Base-by-base conservation (phyloP, 306 rosid genomes). In the Acacia confusa region DNA sequence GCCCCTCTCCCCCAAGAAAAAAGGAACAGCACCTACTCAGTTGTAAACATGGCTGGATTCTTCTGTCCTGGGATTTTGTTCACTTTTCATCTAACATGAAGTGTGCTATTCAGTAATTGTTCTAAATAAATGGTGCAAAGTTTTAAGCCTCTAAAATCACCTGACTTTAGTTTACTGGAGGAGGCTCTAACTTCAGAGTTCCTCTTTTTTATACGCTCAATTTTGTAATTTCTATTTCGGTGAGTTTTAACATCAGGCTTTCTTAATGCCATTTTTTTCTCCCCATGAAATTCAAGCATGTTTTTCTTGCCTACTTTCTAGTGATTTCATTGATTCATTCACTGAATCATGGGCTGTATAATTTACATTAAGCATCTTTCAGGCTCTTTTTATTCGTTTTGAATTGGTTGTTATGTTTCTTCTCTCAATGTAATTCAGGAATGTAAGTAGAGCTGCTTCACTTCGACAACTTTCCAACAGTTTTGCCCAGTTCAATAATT, bases 401-500 rank as follows among this genome's bases (percentile, higher is more conserved):
- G 19, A 84, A 47, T 36, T 25, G 86, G 20, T 47, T 78, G 66
- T 79, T 58, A 71, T 84, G 15, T 47, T 76, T 84, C 70, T 77
- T 58, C 75, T 81, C 22, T 67, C 1, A 22, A 40, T 84, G 55
- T 89, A 67, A 75, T 91, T 85, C 92, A 93, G 97, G 89, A 89
- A 77, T 86, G 89, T 90, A 27, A 90, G 84, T 81, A 90, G 97
- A 92, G 90, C 78, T 81, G 92, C 91, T 67, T 93, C 99, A 47
- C 89, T 87, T 65, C 87, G 97, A 69, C 97, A 93, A 79, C 97
- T 93, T 82, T 96, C 98, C 27, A 96, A 78, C 89, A 92, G 88
- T 83, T 96, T 96, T 83, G 86, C 98, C 45, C 99, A 96, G 63
- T 96, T 96, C 91, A 93, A 89, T 84, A 96, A 82, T 82, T 85